These are phyloP conservation scores for Euclidium syriacum DNA, from an alignment of 345 rosid genomes.

Conservation along the genomic window DNA sequence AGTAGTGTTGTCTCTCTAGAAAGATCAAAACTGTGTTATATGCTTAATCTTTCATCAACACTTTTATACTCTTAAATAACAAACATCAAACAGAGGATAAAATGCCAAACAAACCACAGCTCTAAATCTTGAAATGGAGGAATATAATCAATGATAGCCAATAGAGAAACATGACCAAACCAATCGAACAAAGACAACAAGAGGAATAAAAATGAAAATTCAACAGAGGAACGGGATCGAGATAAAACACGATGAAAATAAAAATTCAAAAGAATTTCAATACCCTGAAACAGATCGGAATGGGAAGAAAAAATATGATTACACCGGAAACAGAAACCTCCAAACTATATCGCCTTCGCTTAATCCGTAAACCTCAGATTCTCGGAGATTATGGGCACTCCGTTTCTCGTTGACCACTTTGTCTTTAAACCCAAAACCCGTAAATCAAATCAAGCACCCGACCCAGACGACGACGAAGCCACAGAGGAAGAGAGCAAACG, in stretches of 20 bases:
- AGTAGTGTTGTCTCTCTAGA: not conserved
- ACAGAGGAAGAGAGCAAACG: not conserved
- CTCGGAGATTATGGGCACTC: not conserved
- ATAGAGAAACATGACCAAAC: too few relatives aligned
- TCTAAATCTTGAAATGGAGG: too few relatives aligned
- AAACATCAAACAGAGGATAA: too few relatives aligned
- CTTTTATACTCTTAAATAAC: too few relatives aligned
- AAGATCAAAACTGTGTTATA: slow-evolving; percentile 4
- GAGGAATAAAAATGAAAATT: too few relatives aligned
- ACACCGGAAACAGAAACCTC: not conserved
- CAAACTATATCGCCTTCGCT: not conserved
- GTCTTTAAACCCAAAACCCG: not conserved
- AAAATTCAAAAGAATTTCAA: not conserved
- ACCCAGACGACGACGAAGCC: slow-evolving; percentile 6
- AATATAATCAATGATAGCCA: too few relatives aligned
- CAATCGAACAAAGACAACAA: too few relatives aligned
- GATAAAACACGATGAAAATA: not conserved
- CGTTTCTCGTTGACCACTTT: not conserved
- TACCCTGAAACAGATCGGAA: not conserved
- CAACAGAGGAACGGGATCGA: too few relatives aligned
- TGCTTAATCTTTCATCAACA: too few relatives aligned
- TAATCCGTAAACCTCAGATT: not conserved
- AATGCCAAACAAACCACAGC: too few relatives aligned
- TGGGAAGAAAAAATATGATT: not conserved
- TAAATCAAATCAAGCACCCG: not conserved